phyloP scores from a whole-genome alignment of 768 basidiomycete species.

The Dacryopinax primogenitus region DNA sequence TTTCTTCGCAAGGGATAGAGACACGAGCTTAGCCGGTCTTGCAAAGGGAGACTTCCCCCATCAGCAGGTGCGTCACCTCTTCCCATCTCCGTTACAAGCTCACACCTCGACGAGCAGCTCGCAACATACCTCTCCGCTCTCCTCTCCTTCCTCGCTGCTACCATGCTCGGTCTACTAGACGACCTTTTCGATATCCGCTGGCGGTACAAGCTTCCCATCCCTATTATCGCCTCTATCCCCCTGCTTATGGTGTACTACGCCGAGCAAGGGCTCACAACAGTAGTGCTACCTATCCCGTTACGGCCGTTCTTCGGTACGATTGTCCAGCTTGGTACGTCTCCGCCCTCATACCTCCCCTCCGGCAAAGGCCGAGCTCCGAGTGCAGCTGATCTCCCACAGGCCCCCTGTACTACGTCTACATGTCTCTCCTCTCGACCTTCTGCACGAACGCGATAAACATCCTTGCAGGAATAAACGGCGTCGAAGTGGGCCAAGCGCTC shows the following conservation, averaged over 20 bases:
- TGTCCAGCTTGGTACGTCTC: constrained; percentile 66
- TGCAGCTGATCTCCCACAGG: constrained; percentile 36
- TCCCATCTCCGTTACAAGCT: neutral
- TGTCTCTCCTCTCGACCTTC: constrained; percentile 91
- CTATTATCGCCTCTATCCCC: constrained; percentile 88
- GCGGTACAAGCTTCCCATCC: constrained; percentile 95
- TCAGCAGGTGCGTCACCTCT: constrained; percentile 35
- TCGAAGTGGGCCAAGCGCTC: constrained; percentile 86
- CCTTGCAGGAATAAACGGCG: constrained; percentile 92
- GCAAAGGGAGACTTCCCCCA: constrained; percentile 60
- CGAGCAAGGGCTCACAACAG: constrained; percentile 81
- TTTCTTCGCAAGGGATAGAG: constrained; percentile 19
- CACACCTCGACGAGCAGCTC: constrained; percentile 38
- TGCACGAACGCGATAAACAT: constrained; percentile 98
- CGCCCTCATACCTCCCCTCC: neutral
- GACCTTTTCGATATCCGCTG: constrained; percentile 98
- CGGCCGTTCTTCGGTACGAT: constrained; percentile 60
- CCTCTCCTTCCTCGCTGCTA: constrained; percentile 83
- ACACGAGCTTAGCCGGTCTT: constrained; percentile 44
- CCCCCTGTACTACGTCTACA: constrained; percentile 90
- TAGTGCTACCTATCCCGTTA: constrained; percentile 80
- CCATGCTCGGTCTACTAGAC: constrained; percentile 88
- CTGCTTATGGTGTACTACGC: constrained; percentile 94
- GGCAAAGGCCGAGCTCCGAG: neutral
- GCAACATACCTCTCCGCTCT: constrained; percentile 86